These are phyloP conservation scores for Kregervanrija pseudodelftensis DNA, from an alignment of 805 yeast species.

Conservation along the genomic window DNA sequence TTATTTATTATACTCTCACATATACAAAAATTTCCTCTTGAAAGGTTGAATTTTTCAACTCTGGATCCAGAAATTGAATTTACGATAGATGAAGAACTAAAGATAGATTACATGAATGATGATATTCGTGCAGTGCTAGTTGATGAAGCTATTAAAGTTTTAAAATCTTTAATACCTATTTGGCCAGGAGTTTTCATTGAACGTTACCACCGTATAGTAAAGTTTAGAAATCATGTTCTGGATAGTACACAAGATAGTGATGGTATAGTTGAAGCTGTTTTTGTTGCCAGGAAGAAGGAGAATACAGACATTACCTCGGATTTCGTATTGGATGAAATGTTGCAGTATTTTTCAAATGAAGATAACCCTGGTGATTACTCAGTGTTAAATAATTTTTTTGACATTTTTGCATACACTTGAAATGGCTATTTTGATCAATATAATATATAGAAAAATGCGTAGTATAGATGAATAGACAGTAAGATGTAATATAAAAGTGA, in stretches of 20 bases:
- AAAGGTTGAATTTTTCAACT: constrained; percentile 8
- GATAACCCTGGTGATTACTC: too few species aligned
- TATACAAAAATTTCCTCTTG: constrained; percentile 10
- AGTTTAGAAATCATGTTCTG: constrained; percentile 7
- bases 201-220: constrained; percentile 14
- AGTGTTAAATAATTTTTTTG: too few species aligned
- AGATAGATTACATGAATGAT: constrained; percentile 9
- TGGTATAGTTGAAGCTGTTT: too few species aligned
- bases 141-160: constrained; percentile 5
- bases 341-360: too few species aligned
- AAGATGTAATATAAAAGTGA: too few species aligned
- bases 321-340: too few species aligned
- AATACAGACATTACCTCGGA: too few species aligned
- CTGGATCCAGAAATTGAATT: constrained; percentile 8
- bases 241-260: background rate
- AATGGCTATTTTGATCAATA: too few species aligned
- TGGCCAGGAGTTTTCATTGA: constrained; percentile 14
- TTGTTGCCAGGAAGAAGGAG: too few species aligned
- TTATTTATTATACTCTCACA: constrained; percentile 17
- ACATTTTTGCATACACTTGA: too few species aligned
- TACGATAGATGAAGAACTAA: constrained; percentile 6
- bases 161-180: constrained; percentile 5
- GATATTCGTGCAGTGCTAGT: constrained; percentile 14
- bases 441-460: too few species aligned
- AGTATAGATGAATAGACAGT: too few species aligned